Evolutionary conservation across 1,284 basidiomycete genomes (phyloP).

Genomic region (Malassezia brasiliensis): DNA sequence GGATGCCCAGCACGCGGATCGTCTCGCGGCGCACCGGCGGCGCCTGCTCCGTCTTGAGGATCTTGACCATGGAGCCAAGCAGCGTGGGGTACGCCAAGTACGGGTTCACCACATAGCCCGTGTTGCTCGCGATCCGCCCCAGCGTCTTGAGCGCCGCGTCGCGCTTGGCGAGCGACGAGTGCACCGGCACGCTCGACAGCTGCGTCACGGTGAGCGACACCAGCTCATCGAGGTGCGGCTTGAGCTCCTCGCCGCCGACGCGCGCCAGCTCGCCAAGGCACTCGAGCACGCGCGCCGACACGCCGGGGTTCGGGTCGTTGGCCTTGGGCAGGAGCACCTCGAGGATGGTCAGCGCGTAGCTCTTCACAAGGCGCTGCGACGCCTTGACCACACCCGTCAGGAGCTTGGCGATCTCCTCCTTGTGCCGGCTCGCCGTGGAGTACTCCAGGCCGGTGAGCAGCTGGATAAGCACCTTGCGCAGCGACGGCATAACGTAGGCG

Average conservation of each 20-base stretch:
- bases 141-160: constrained; percentile 89
- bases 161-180: constrained; percentile 50
- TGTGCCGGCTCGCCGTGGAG: constrained; percentile 70
- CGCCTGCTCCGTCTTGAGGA: constrained; percentile 72
- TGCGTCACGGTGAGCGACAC: constrained; percentile 83
- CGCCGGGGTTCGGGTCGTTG: constrained; percentile 70
- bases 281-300: constrained; percentile 84
- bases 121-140: constrained; percentile 89
- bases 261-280: constrained; percentile 88
- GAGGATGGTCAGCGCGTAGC: constrained; percentile 92
- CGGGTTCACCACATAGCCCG: constrained; percentile 85
- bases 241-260: constrained; percentile 85
- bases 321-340: constrained; percentile 81
- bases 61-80: constrained; percentile 73
- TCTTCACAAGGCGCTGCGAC: constrained; percentile 86
- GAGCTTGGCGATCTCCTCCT: constrained; percentile 54
- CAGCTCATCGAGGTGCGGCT: constrained; percentile 70
- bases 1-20: constrained; percentile 85
- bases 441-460: constrained; percentile 95
- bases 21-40: constrained; percentile 65
- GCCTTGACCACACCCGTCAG: constrained; percentile 52
- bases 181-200: constrained; percentile 58
- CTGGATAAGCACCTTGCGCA: constrained; percentile 91
- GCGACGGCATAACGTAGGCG: constrained; percentile 95
- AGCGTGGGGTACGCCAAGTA: constrained; percentile 83